These are phyloP conservation scores for Buddleja alternifolia DNA, from an alignment of 257 asterid species.

Conservation along the genomic window DNA sequence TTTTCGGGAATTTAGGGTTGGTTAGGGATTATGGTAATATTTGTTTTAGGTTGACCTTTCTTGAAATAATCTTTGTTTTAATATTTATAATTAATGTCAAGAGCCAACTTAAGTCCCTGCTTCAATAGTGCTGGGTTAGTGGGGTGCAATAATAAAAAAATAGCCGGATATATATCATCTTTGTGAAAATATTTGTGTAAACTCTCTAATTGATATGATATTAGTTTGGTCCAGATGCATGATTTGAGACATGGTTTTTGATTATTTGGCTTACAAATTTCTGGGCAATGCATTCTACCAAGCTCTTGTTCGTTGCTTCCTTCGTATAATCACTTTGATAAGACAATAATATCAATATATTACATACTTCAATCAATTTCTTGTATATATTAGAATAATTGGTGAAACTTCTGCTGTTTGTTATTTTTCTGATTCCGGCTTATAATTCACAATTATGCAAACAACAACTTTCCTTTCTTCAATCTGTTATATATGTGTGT, in stretches of 20 bases:
- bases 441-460: neutral
- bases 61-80: neutral
- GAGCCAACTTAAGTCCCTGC: neutral
- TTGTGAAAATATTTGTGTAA: neutral
- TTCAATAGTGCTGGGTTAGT: neutral
- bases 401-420: neutral
- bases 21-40: neutral
- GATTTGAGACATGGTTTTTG: neutral
- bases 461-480: neutral
- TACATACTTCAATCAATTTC: neutral
- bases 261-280: neutral
- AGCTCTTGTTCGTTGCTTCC: neutral
- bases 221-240: neutral
- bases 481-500: neutral
- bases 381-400: neutral
- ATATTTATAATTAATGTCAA: too few relatives aligned
- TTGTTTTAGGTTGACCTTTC: neutral
- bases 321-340: too few relatives aligned
- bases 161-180: neutral
- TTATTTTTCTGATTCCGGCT: neutral
- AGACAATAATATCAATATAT: too few relatives aligned
- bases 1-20: neutral
- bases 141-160: neutral
- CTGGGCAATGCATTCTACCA: neutral
- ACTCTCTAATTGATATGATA: neutral